Base-by-base conservation (phyloP, 164 flowering plant genomes). In the Magnolia changhungtana region DNA sequence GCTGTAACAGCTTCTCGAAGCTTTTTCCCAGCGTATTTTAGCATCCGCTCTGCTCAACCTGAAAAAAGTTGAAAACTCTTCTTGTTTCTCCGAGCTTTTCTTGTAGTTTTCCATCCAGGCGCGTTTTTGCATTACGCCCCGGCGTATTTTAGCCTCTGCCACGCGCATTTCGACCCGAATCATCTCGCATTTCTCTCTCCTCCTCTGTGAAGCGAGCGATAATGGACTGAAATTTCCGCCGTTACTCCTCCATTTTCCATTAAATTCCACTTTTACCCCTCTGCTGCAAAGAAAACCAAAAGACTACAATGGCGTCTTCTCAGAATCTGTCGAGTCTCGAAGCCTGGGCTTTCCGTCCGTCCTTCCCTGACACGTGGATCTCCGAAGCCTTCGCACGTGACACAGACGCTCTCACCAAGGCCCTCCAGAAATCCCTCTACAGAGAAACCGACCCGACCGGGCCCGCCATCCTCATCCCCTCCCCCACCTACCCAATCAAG, bases 341-440 rank as follows among this genome's bases (percentile, higher is more conserved):
- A 5, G 83, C 85, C 2, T 88, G 90, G 92, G 0, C 69, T 18
- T 85, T 85, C 80, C 86, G 89, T 0, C 74, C 86, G 0, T 6
- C 85, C 20, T 83, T 86, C 9, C 74, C 80, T 1, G 96, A 90
- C 55, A 80, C 88, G 0, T 91, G 95, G 96, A 11, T 87, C 20
- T 74, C 90, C 5, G 97, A 92, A 0, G 76, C 86, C 55, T 86
- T 82, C 74, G 72, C 89, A 7, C 90, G 89, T 16, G 96, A 93
- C 74, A 87, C 89, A 64, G 91, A 95, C 49, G 75, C 87, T 20
- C 82, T 95, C 9, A 87, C 97, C n/a, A 83, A 77, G 74, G 96
- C 94, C 1, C 88, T 95, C 13, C 91, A 88, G 74, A 83, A 82
- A 21, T 85, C 98, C 7, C 67, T 89, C 80, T 80, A 82, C 72